Evolutionary conservation across 225 moss, liverwort and hornwort genomes (phyloP).

Genomic region (Marchantia polymorpha): DNA sequence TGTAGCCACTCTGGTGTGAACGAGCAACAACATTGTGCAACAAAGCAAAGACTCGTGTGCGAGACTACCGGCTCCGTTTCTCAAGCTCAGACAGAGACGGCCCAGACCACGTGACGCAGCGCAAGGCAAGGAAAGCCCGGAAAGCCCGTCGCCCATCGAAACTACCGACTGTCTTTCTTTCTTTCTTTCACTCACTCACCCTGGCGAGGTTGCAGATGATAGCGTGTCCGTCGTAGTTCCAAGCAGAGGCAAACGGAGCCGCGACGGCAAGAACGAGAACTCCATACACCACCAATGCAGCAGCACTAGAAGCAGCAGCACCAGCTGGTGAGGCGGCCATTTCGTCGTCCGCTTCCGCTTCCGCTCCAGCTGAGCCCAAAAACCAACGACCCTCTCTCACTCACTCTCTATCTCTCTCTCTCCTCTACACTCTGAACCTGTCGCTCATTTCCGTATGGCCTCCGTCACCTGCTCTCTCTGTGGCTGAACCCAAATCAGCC

Average conservation of each 20-base stretch:
- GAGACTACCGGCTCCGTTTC: not conserved
- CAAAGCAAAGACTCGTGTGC: too few relatives aligned
- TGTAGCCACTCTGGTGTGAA: not conserved
- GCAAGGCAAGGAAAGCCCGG: not conserved
- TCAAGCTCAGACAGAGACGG: too few relatives aligned
- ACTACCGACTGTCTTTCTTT: too few relatives aligned
- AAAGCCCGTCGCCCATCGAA: too few relatives aligned
- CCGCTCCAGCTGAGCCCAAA: too few relatives aligned
- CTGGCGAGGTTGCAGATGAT: conserved; percentile 43
- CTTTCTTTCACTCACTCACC: conserved; percentile 26
- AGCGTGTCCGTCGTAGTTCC: conserved; percentile 35
- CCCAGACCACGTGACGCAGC: not conserved
- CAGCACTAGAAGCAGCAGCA: too few relatives aligned
- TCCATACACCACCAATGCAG: conserved; percentile 44
- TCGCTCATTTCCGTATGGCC: too few relatives aligned
- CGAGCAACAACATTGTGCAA: not conserved
- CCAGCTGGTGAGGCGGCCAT: conserved; percentile 2
- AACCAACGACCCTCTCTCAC: too few relatives aligned
- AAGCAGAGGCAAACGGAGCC: conserved; percentile 15
- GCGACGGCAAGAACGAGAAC: conserved; percentile 27
- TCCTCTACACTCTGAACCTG: too few relatives aligned
- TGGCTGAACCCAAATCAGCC: too few relatives aligned
- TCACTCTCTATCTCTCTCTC: too few relatives aligned
- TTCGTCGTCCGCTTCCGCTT: not conserved
- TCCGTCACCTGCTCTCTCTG: too few relatives aligned